These are phyloP conservation scores for Pyrenophora teres DNA, from an alignment of 2,329 filamentous ascomycete genomes.

Conservation along the genomic window DNA sequence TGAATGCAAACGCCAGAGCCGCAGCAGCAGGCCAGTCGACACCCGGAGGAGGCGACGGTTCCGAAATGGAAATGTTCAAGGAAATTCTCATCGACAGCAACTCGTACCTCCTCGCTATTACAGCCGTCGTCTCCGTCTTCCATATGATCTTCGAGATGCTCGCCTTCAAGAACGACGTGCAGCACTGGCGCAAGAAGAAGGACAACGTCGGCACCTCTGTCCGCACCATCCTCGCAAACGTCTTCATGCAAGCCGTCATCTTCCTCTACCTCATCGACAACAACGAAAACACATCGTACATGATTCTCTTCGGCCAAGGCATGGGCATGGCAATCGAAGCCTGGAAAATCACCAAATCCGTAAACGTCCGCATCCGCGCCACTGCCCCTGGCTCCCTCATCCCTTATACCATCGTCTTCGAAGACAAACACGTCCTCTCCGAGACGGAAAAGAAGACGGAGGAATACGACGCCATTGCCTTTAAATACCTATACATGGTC, in stretches of 20 bases:
- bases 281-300: slow-evolving; percentile 97
- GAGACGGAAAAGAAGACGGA: slow-evolving; percentile 98
- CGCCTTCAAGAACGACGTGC: slow-evolving; percentile 95
- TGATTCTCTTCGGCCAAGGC: slow-evolving; percentile 94
- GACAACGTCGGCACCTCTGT: slow-evolving; percentile 97
- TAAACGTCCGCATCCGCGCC: slow-evolving; percentile 80
- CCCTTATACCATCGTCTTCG: slow-evolving; percentile 81
- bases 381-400: slow-evolving; percentile 70
- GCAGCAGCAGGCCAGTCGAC: slow-evolving; percentile 72
- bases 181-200: slow-evolving; percentile 99
- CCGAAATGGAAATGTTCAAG: slow-evolving; percentile 96
- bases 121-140: slow-evolving; percentile 79
- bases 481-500: slow-evolving; percentile 93
- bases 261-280: slow-evolving; percentile 98
- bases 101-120: slow-evolving; percentile 84
- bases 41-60: slow-evolving; percentile 82
- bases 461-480: slow-evolving; percentile 96
- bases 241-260: slow-evolving; percentile 95
- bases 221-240: slow-evolving; percentile 92
- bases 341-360: slow-evolving; percentile 97
- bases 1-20: slow-evolving; percentile 80
- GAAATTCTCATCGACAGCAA: slow-evolving; percentile 94
- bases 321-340: slow-evolving; percentile 78
- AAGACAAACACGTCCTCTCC: slow-evolving; percentile 95
- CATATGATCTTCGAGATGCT: slow-evolving; percentile 96